These are phyloP conservation scores for Leptodermis oblonga DNA, from an alignment of 257 asterid genomes.

Conservation along the genomic window DNA sequence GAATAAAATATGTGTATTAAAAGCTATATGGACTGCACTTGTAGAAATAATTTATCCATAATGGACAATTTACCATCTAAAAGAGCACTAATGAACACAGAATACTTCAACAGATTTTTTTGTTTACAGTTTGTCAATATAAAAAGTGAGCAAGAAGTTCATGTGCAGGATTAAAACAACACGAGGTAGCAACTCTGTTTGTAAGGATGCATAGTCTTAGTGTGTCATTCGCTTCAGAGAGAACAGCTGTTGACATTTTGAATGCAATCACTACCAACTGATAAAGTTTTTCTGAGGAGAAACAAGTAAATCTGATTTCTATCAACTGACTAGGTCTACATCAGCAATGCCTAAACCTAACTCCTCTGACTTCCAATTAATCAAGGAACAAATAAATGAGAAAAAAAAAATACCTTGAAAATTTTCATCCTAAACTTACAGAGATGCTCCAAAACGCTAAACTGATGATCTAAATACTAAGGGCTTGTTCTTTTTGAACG, in stretches of 20 bases:
- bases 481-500: too few relatives aligned
- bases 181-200: not conserved
- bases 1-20: not conserved
- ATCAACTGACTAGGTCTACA: not conserved
- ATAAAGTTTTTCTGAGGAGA: not conserved
- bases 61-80: not conserved
- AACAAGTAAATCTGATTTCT: not conserved
- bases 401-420: not conserved
- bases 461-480: not conserved
- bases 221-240: not conserved
- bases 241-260: not conserved
- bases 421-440: not conserved
- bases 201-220: not conserved
- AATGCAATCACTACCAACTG: not conserved
- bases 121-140: not conserved
- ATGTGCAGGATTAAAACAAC: not conserved
- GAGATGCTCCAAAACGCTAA: not conserved
- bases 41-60: constrained; percentile 2
- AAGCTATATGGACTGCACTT: not conserved
- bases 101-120: not conserved
- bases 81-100: not conserved
- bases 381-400: not conserved
- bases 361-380: not conserved
- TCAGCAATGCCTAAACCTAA: not conserved
- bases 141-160: not conserved